Conservation (phyloP, 768 basidiomycete genomes). For the Leucosporidium yakuticum region DNA sequence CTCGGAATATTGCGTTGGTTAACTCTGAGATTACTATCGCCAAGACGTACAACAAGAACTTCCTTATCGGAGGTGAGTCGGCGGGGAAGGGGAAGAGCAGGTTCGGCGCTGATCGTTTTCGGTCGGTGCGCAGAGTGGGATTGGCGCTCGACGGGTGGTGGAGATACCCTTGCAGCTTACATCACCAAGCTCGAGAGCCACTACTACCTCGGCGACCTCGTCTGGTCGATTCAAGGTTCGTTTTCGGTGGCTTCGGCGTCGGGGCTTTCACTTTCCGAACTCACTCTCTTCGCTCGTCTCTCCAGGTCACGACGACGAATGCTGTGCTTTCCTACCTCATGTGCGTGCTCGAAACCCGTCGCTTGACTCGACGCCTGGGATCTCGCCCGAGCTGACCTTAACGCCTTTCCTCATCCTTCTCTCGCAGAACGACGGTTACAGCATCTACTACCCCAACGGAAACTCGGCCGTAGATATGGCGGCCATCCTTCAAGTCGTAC, state of each 20-base stretch:
- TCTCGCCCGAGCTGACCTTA: no score
- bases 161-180: slow-evolving; percentile 7
- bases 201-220: slow-evolving; percentile 21
- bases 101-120: neutral
- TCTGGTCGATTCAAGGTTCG: neutral
- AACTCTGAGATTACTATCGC: slow-evolving; percentile 11
- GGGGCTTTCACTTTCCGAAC: no score
- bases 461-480: neutral
- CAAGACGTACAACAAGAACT: slow-evolving; percentile 6
- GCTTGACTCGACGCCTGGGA: no score
- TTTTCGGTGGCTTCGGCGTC: neutral
- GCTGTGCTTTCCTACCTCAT: slow-evolving; percentile 21
- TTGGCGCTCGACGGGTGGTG: slow-evolving; percentile 10
- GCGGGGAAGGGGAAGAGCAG: neutral
- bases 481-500: neutral
- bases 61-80: slow-evolving; percentile 13
- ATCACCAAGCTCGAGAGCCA: slow-evolving; percentile 12
- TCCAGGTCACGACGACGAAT: slow-evolving; percentile 20
- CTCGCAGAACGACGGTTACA: slow-evolving; percentile 10
- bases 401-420: neutral
- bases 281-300: no score
- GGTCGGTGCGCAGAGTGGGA: slow-evolving; percentile 15
- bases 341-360: no score
- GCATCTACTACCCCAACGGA: neutral
- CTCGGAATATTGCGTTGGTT: slow-evolving; percentile 20